Base-by-base conservation (phyloP, 2,329 filamentous ascomycete species). In the Fusarium sp. region DNA sequence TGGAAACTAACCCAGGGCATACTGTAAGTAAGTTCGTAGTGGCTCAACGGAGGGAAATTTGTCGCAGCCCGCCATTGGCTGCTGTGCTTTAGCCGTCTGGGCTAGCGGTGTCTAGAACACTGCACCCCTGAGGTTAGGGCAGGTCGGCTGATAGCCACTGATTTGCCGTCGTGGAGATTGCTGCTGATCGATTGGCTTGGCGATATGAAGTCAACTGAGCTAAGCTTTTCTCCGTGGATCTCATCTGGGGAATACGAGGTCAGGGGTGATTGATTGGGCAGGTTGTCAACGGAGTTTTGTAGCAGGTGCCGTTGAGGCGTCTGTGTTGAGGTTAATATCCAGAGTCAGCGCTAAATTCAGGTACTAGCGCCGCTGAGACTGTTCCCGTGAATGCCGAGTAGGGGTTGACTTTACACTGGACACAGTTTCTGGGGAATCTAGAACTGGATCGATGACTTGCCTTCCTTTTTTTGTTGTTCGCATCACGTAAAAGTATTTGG, bases 111-210 rank as follows among this genome's bases (percentile, higher is more conserved):
- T 44, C 58, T 36, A 57, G 48, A 56, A 44, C 58, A 24, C 13
- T 38, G 36, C 24, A 39, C 50, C 58, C 58, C 58, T 61, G 58
- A 44, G 15, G 30, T 41, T 44, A 44, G 31, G 14, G 14, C 16
- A 35, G 39, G 55, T 57, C 55, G 31, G 31, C 39, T 50, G 55
- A 57, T 48, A 36, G 30, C 38, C 50, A 44, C 38, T 28, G 31
- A n/a, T 28, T 36, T 50, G 10, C 47, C 26, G 36, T 31, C 35
- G 28, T 47, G 41, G 45, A 60, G 57, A 54, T 54, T 42, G 31
- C 24, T 41, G 38, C 15, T 56, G 36, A 35, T 54, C 57, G 56
- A 60, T 60, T 61, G 58, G 50, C 58, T 61, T 61, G 58, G 58
- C 58, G 50, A 61, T 61, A 22, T 1, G 30, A 33, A 6, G 26